Conservation (phyloP, 331 rosid genomes). For the Quercus lobata region DNA sequence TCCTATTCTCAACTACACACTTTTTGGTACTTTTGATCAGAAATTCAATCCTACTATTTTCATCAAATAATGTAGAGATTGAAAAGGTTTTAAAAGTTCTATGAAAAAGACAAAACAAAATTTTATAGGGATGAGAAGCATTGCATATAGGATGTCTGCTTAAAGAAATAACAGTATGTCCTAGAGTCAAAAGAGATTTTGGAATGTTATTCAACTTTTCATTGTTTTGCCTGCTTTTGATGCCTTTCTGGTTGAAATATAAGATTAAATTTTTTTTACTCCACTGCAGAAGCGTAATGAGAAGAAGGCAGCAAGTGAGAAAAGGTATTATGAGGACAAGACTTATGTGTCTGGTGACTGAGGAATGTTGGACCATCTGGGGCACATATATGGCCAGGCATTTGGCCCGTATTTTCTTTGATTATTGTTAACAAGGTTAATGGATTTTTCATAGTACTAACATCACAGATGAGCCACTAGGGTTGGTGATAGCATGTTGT, state of each 20-base stretch:
- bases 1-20: neutral
- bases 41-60: neutral
- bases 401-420: neutral
- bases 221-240: neutral
- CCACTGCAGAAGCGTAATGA: constrained; percentile 74
- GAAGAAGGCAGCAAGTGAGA: constrained; percentile 88
- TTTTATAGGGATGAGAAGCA: neutral
- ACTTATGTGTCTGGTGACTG: constrained; percentile 62
- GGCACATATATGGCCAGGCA: constrained; percentile 4
- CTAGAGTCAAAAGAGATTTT: neutral
- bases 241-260: neutral
- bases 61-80: neutral
- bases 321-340: constrained; percentile 72
- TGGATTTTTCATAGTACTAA: neutral
- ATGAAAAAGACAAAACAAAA: neutral
- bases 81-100: neutral
- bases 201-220: too few species aligned
- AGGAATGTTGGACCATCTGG: constrained; percentile 20
- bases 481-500: neutral
- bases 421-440: neutral
- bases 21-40: constrained; percentile 3
- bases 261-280: neutral
- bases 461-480: neutral
- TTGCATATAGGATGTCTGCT: neutral
- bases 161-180: neutral